These are phyloP conservation scores for Populus pruinosa DNA, from an alignment of 345 rosid species.

Conservation along the genomic window DNA sequence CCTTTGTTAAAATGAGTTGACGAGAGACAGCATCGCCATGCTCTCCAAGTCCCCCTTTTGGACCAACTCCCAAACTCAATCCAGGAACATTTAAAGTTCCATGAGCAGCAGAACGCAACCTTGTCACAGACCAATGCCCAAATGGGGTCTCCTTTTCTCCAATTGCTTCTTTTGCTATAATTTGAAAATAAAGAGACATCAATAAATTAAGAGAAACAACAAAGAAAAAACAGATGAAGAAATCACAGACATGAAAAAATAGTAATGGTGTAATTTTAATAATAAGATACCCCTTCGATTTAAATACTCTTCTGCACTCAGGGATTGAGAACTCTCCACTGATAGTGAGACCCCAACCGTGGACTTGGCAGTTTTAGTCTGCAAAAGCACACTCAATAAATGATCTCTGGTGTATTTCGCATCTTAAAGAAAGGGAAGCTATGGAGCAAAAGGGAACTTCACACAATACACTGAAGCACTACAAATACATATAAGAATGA, in stretches of 20 bases:
- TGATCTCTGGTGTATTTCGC: not conserved
- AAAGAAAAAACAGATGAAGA: slow-evolving; percentile 2
- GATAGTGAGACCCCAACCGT: slow-evolving; percentile 68
- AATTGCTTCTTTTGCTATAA: slow-evolving; percentile 80
- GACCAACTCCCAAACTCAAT: slow-evolving; percentile 77
- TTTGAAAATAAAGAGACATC: slow-evolving; percentile 1
- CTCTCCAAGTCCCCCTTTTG: slow-evolving; percentile 97
- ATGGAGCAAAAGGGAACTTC: not conserved
- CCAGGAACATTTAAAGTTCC: slow-evolving; percentile 86
- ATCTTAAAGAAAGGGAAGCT: not conserved
- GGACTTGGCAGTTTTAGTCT: slow-evolving; percentile 93
- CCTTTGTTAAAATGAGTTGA: slow-evolving; percentile 83
- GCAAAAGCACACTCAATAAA: slow-evolving; percentile 30
- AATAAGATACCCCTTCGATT: slow-evolving; percentile 64
- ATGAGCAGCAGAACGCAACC: slow-evolving; percentile 89
- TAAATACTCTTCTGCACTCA: slow-evolving; percentile 63
- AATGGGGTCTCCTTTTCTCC: slow-evolving; percentile 91
- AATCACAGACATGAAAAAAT: not conserved
- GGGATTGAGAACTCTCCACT: slow-evolving; percentile 67
- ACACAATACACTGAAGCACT: not conserved
- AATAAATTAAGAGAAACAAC: not conserved
- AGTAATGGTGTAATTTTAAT: not conserved
- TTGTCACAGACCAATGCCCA: slow-evolving; percentile 89
- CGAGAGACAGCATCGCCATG: slow-evolving; percentile 90
- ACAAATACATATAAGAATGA: not conserved